Evolutionary conservation across 768 basidiomycete species (phyloP), one percentile per base, ranked within the genome.

Genomic region (Sarcodon aspratus): DNA sequence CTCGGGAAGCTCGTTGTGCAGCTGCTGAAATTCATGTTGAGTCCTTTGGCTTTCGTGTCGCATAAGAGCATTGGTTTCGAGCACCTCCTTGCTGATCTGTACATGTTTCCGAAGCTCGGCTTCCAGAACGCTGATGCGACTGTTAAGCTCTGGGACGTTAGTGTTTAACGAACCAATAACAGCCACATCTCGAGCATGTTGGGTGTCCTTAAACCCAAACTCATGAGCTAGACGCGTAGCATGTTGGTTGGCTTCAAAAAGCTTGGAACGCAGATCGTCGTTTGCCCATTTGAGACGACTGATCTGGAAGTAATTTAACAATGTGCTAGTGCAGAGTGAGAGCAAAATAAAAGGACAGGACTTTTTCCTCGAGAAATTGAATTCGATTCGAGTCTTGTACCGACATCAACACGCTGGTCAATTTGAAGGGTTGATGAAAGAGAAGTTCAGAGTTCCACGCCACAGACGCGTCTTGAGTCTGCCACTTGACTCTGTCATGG

Each of bases 151-250:
- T 48, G 61, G 62, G 48, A 68, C 73, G 4, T 66, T 52, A 0
- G 62, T 45, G 5, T 64, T 63, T 17, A 61, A 49, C 36, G 68
- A 69, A 3, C 66, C 57, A 2, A 65, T 62, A 34, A 71, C 68
- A 32, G 75, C 59, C 8, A 61, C 58, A 7, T 65, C 58, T 48
- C 74, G 69, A 0, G 73, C 71, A 32, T 75, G 73, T 9, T 60
- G 61, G 3, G 74, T 55, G 44, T 69, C 63, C 2, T 58, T 52
- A 52, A 73, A 78, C 0, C 75, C 78, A 40, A 79, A 63, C 1
- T 59, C 59, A 7, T 58, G 53, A 0, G 72, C 74, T 2, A 77
- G 62, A 13, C 64, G 60, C 12, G 66, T 56, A 0, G 62, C 66
- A 1, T 70, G 63, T 10, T 70, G 62, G 9, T 62, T 51, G 0